phyloP scores from a whole-genome alignment of 306 rosid species.

The Myrica gale region DNA sequence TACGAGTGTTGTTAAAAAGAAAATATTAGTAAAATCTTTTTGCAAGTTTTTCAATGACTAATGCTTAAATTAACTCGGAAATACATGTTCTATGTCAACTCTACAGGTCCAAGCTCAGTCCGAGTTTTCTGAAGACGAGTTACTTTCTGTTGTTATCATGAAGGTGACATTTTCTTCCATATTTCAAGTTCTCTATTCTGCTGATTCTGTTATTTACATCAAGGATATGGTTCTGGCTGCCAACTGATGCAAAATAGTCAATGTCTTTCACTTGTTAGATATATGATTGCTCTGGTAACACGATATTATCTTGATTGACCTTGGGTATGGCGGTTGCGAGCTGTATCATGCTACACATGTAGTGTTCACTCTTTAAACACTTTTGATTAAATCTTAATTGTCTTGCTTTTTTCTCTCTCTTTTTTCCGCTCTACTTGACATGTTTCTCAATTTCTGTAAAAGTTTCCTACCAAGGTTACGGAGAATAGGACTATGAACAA shows the following conservation, averaged over 20 bases:
- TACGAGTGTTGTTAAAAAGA: neutral
- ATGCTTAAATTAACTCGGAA: constrained; percentile 5
- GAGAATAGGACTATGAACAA: neutral
- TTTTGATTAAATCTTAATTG: neutral
- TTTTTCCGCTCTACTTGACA: neutral
- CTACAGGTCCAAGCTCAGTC: constrained; percentile 74
- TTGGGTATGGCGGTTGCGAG: neutral
- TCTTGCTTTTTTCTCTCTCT: neutral
- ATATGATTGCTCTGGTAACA: neutral
- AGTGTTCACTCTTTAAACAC: neutral
- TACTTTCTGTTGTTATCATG: constrained; percentile 82
- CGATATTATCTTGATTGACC: neutral
- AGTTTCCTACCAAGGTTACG: neutral
- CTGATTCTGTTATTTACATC: neutral
- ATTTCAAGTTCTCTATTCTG: constrained; percentile 1
- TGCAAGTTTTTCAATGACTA: constrained; percentile 12
- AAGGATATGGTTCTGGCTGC: neutral
- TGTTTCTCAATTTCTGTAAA: neutral
- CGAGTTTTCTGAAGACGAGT: constrained; percentile 90
- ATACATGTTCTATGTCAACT: constrained; percentile 29
- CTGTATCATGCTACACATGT: neutral
- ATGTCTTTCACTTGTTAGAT: neutral
- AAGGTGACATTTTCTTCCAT: constrained; percentile 51
- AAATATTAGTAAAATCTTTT: neutral
- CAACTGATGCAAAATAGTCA: neutral